Evolutionary conservation across 208 protist genomes (phyloP), one percentile per base, ranked within the genome.

Genomic region (Leishmania guyanensis): DNA sequence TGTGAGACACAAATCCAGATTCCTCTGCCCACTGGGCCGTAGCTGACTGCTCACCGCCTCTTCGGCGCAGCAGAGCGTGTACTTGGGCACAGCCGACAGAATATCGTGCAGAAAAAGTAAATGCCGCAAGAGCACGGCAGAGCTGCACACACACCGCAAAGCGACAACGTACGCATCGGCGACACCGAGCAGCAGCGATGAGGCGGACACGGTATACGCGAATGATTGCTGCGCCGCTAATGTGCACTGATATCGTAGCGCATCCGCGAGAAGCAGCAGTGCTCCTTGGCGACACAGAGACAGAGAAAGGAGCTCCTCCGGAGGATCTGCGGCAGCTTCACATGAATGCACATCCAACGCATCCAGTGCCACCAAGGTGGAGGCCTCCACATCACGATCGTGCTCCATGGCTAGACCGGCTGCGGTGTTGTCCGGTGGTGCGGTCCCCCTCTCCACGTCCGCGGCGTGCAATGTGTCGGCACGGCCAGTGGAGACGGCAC

Each of bases 71-170:
- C 64, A 36, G n/a, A 84, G 17, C 72, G 68, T 80, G 75, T 87
- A 87, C 71, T 87, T 87, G 26, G 84, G 80, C 16, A 82, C 64
- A 8, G 71, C 46, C 5, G 60, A 74, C 1, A 87, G 26, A 10
- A 83, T 9, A 20, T 87, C 80, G 51, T 76, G 73, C 66, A 87
- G 39, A 14, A 87, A 73, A 6, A 87, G 54, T 2, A 87, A 53
- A 2, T 80, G 77, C 43, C 84, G 80, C 80, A 81, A 56, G 12
- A 87, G 81, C 6, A 39, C 84, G 16, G 80, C 75, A 3, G 39
- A n/a, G 36, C 64, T 71, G 9, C 71, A 81, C 29, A 56, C 17
- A 33, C 71, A 79, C 29, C 64, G 77, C 71, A 87, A 36, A 14
- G 77, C 69, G 2, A 33, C 68, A 5, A 54, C 39, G 60, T 75